Evolutionary conservation across 176 grass and related monocot genomes (phyloP).

Genomic region (Avena insularis): DNA sequence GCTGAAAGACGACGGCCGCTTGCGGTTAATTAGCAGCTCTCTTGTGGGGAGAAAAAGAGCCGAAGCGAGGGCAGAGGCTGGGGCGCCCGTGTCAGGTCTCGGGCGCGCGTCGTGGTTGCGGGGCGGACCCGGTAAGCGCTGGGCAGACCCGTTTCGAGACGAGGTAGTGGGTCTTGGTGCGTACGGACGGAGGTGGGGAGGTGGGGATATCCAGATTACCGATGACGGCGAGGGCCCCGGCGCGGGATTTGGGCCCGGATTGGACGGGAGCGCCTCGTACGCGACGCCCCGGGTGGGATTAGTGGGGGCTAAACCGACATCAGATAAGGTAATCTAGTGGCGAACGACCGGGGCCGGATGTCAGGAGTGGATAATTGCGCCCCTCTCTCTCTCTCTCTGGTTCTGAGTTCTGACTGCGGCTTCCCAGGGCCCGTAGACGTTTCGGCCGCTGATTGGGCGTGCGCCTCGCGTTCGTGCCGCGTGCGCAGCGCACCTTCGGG

Average conservation of each 20-base stretch:
- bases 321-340: neutral
- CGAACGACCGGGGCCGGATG: neutral
- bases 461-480: neutral
- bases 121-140: neutral
- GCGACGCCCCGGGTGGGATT: slow-evolving; percentile 14
- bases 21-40: slow-evolving; percentile 57
- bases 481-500: neutral
- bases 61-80: slow-evolving; percentile 26
- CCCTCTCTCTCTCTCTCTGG: neutral
- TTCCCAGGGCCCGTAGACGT: slow-evolving; percentile 27
- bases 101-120: neutral
- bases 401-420: neutral
- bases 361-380: slow-evolving; percentile 35
- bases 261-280: neutral
- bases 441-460: slow-evolving; percentile 45
- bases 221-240: slow-evolving; percentile 13
- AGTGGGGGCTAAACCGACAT: slow-evolving; percentile 14
- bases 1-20: slow-evolving; percentile 50
- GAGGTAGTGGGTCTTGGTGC: neutral
- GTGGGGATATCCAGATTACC: neutral
- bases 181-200: neutral
- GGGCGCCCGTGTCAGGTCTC: slow-evolving; percentile 43
- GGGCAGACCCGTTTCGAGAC: neutral
- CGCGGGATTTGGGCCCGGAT: neutral
- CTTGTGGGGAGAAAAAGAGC: slow-evolving; percentile 23